Conservation (phyloP, 495 filamentous ascomycete genomes). For the Penicillium pancosmium region DNA sequence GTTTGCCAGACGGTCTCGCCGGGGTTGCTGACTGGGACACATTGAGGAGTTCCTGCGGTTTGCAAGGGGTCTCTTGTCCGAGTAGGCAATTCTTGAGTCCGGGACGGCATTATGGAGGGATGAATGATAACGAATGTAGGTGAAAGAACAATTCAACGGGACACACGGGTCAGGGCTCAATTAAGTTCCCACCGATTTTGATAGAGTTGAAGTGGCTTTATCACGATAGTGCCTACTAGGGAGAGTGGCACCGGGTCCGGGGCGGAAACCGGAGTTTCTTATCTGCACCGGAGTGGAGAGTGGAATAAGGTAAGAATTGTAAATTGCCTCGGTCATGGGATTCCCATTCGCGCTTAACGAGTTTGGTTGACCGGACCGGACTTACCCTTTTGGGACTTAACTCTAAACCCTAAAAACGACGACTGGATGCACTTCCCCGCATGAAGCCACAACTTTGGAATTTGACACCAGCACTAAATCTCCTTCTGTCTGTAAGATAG, state of each 20-base stretch:
- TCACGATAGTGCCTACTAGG: background rate
- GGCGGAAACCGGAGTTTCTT: constrained; percentile 2
- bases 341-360: background rate
- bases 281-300: background rate
- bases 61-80: constrained; percentile 1
- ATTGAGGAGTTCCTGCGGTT: constrained; percentile 12
- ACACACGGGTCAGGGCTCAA: background rate
- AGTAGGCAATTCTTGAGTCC: background rate
- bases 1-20: constrained; percentile 69
- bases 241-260: constrained; percentile 1
- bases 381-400: constrained; percentile 1
- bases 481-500: constrained; percentile 1
- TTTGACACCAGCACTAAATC: background rate
- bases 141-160: background rate
- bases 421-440: constrained; percentile 1
- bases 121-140: constrained; percentile 1
- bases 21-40: constrained; percentile 54
- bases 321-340: background rate
- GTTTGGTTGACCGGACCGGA: constrained; percentile 6
- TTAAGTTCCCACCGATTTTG: background rate
- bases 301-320: background rate
- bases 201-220: constrained; percentile 4
- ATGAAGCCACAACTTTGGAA: constrained; percentile 1
- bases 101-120: constrained; percentile 3
- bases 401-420: background rate